phyloP scores from a whole-genome alignment of 2,329 filamentous ascomycete species.

The Coniochaeta sp. region DNA sequence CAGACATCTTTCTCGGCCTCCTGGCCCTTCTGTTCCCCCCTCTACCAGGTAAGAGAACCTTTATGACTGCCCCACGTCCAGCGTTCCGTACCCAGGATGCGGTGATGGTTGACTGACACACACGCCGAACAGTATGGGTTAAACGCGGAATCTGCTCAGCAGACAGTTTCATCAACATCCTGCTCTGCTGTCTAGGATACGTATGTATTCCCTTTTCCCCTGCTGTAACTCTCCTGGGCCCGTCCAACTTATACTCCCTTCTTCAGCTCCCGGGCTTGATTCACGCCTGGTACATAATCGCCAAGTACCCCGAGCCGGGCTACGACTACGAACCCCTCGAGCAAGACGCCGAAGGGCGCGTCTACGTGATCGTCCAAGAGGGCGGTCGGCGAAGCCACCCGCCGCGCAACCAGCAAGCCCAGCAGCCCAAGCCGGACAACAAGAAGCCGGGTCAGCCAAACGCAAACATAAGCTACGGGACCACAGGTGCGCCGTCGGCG shows the following conservation, averaged over 20 bases:
- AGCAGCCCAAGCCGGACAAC: slow-evolving; percentile 19
- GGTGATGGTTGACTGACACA: background rate
- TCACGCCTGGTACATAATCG: slow-evolving; percentile 97
- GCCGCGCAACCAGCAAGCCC: background rate
- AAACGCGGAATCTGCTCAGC: slow-evolving; percentile 89
- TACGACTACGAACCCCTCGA: slow-evolving; percentile 60
- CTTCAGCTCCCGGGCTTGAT: slow-evolving; percentile 71
- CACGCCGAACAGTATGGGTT: slow-evolving; percentile 70
- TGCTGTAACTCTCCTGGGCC: slow-evolving; percentile 13
- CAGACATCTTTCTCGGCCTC: slow-evolving; percentile 56
- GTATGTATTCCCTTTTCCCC: slow-evolving; percentile 25
- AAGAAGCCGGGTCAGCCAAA: slow-evolving; percentile 4
- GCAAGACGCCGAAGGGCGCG: slow-evolving; percentile 49
- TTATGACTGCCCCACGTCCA: slow-evolving; percentile 21
- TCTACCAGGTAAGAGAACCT: slow-evolving; percentile 43
- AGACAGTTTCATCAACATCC: slow-evolving; percentile 91
- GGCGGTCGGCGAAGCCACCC: slow-evolving; percentile 19
- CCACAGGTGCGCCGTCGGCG: slow-evolving; percentile 14
- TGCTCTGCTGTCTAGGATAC: slow-evolving; percentile 72
- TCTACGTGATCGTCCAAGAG: slow-evolving; percentile 71
- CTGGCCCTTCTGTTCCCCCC: slow-evolving; percentile 60
- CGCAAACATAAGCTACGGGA: slow-evolving; percentile 6
- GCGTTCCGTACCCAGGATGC: background rate
- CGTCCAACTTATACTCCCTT: slow-evolving; percentile 9
- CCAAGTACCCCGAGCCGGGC: slow-evolving; percentile 71